These are phyloP conservation scores for Pestalotiopsis sp. DNA, from an alignment of 2,329 filamentous ascomycete genomes.

Conservation along the genomic window DNA sequence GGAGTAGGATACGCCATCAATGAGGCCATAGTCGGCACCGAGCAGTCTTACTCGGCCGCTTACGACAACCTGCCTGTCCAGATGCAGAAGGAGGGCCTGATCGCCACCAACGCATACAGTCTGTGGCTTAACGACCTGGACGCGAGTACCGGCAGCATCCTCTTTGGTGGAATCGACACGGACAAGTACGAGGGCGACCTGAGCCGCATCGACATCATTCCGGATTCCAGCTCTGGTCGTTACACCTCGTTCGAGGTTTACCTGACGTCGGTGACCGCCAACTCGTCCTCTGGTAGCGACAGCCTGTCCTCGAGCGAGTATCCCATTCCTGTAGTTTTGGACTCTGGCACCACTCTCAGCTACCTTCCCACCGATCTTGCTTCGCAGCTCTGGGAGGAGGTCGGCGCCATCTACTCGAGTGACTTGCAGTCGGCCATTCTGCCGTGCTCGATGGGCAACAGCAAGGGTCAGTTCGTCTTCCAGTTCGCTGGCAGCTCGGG, in stretches of 20 bases:
- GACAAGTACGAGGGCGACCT: slow-evolving; percentile 71
- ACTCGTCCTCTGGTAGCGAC: slow-evolving; percentile 53
- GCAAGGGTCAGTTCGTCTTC: slow-evolving; percentile 55
- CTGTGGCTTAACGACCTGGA: slow-evolving; percentile 66
- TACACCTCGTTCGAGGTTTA: slow-evolving; percentile 52
- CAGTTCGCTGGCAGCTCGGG: slow-evolving; percentile 52
- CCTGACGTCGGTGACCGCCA: slow-evolving; percentile 49
- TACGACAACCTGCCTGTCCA: slow-evolving; percentile 66
- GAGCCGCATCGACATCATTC: slow-evolving; percentile 61
- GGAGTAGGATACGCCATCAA: slow-evolving; percentile 63
- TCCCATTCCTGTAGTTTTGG: slow-evolving; percentile 66
- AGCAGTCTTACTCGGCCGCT: slow-evolving; percentile 24
- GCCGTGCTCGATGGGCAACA: slow-evolving; percentile 50
- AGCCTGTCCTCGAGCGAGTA: slow-evolving; percentile 42
- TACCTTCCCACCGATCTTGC: slow-evolving; percentile 68
- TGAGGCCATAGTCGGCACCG: slow-evolving; percentile 46
- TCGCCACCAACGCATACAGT: slow-evolving; percentile 71
- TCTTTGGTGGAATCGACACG: slow-evolving; percentile 82
- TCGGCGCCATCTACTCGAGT: slow-evolving; percentile 50
- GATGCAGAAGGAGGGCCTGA: slow-evolving; percentile 64
- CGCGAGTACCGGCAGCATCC: slow-evolving; percentile 67
- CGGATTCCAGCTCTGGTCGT: slow-evolving; percentile 36
- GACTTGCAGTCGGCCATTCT: slow-evolving; percentile 44
- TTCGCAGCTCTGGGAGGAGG: slow-evolving; percentile 53
- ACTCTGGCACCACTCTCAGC: slow-evolving; percentile 74